These are phyloP conservation scores for Tulasnella sp. DNA, from an alignment of 768 basidiomycete genomes.

Conservation along the genomic window DNA sequence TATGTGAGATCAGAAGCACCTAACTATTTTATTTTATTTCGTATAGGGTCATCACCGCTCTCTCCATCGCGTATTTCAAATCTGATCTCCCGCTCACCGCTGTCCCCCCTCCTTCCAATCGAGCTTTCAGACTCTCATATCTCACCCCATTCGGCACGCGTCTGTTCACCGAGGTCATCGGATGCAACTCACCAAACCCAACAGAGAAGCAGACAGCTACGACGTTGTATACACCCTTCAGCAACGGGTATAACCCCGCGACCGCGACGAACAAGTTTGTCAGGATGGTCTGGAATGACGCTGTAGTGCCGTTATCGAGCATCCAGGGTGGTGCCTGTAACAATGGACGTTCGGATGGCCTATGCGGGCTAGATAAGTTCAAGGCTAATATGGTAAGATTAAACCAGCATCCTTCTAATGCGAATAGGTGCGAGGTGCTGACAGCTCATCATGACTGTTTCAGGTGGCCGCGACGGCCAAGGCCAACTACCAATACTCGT, in stretches of 20 bases:
- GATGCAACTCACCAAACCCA: constrained; percentile 1
- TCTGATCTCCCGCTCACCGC: neutral
- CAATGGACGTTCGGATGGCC: no score
- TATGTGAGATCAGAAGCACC: no score
- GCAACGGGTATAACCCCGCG: constrained; percentile 2
- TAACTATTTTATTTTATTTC: no score
- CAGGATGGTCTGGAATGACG: neutral
- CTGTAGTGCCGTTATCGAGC: no score
- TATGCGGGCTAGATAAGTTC: no score
- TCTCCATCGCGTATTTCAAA: constrained; percentile 3
- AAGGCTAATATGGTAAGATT: no score
- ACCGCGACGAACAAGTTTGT: constrained; percentile 7
- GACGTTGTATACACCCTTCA: constrained; percentile 1
- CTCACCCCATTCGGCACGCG: constrained; percentile 5
- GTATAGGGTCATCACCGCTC: constrained; percentile 2
- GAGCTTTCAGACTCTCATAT: neutral
- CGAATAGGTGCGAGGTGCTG: no score
- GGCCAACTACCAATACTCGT: no score
- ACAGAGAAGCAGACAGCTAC: neutral
- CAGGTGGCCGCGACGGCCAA: constrained; percentile 5
- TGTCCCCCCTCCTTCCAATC: neutral
- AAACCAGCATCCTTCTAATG: no score
- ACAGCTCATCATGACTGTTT: no score
- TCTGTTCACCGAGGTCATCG: constrained; percentile 6
- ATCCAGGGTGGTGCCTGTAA: no score